Evolutionary conservation across 495 filamentous ascomycete species (phyloP), one percentile per base, ranked within the genome.

Genomic region (Aspergillus baeticus): DNA sequence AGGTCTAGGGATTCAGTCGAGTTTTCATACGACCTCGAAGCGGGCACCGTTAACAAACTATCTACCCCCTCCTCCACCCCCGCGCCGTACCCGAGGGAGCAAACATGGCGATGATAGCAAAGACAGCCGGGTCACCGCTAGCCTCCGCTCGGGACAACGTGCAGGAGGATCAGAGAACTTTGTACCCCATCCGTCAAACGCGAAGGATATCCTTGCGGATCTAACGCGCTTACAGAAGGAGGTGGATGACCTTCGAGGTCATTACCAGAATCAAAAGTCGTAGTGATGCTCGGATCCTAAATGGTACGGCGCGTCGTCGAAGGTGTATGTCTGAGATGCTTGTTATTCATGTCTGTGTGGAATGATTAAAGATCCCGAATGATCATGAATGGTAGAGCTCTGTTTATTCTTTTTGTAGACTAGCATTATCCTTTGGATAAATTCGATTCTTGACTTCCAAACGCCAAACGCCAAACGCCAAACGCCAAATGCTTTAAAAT

Each of bases 151-250:
- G 15, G 54, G 62, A 34, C 66, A 63, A 56, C 66, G 36, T 18
- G 43, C 52, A 15, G 62, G 44, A 17, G 49, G 50, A 7, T 58
- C 39, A 18, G 62, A 61, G 38, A 70, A 63, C 1, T 61, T 66
- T 35, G 23, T 65, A 7, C 64, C 69, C 13, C 58, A 70, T 34
- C 62, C 69, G 11, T 72, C 68, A 10, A 71, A 76, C 44, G 76
- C 73, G 5, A 73, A 70, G 29, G 83, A 87, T 64, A 84, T 89
- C 37, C 58, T 91, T 54, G 87, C 85, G 2, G 86, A 89, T 70
- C 71, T 91, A 34, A 76, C 81, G 6, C 80, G 82, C 43, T 67
- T 91, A 54, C 87, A 87, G 68, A 81, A 77, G 68, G 87, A 91
- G 65, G 87, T 91, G 42, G 87, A 91, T 70, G 84, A 83, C 44